Conservation (phyloP, 2,329 filamentous ascomycete genomes). For the Epichloe amarillans region DNA sequence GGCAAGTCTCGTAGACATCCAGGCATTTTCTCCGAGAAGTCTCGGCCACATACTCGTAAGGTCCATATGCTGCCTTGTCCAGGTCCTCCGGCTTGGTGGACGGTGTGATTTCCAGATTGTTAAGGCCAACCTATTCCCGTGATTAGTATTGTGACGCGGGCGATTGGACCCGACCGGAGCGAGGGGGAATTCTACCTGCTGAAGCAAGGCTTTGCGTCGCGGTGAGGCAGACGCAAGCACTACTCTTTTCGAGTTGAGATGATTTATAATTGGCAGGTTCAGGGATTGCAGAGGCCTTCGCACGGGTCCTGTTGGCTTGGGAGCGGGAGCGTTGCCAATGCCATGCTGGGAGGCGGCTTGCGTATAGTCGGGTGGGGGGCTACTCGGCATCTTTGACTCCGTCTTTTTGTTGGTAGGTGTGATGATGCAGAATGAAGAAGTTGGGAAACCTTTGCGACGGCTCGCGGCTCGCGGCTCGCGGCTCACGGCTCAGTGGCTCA, state of each 20-base stretch:
- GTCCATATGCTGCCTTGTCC: constrained; percentile 57
- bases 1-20: constrained; percentile 45
- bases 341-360: constrained; percentile 26
- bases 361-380: constrained; percentile 33
- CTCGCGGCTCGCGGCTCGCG: background rate
- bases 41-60: constrained; percentile 81
- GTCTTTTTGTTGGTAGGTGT: background rate
- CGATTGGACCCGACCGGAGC: background rate
- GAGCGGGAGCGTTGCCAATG: constrained; percentile 14
- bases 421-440: background rate
- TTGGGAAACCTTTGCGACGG: constrained; percentile 1
- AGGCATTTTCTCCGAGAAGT: constrained; percentile 78
- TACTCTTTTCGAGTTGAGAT: constrained; percentile 65
- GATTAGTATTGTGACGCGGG: constrained; percentile 6
- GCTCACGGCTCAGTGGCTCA: background rate
- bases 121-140: constrained; percentile 54
- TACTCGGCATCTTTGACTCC: background rate
- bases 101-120: constrained; percentile 70
- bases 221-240: constrained; percentile 88
- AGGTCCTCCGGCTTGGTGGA: constrained; percentile 78
- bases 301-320: constrained; percentile 19
- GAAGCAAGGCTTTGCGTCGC: constrained; percentile 67
- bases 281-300: constrained; percentile 50
- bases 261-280: constrained; percentile 63
- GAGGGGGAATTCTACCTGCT: constrained; percentile 35